A percentile compares a stretch with the other conserved stretches of the same genome.
phyloP scores from a whole-genome alignment of 805 yeast genomes.

The Monosporozyma aerobia region DNA sequence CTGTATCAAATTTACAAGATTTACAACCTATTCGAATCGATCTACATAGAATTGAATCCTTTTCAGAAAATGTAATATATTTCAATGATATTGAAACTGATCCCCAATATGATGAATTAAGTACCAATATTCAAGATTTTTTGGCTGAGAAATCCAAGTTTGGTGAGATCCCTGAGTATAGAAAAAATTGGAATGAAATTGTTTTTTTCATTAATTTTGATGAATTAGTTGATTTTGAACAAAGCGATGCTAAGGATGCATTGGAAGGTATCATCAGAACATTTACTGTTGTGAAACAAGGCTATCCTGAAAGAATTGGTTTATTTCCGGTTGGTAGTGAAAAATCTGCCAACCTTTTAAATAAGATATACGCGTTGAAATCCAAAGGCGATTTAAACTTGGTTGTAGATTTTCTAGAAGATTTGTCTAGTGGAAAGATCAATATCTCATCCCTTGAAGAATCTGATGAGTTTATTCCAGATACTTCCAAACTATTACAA shows the following conservation, averaged over 20 bases:
- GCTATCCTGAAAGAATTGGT: constrained; percentile 75
- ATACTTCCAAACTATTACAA: constrained; percentile 20
- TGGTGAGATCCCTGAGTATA: constrained; percentile 60
- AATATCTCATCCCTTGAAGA: constrained; percentile 2
- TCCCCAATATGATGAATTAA: constrained; percentile 38
- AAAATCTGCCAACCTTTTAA: constrained; percentile 14
- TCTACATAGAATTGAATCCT: constrained; percentile 23
- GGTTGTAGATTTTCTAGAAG: constrained; percentile 15
- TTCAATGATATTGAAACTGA: constrained; percentile 73
- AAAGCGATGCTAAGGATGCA: constrained; percentile 34
- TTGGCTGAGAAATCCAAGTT: constrained; percentile 34
- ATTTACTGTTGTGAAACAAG: constrained; percentile 40
- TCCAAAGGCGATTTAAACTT: constrained; percentile 6
- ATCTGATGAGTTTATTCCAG: constrained; percentile 7
- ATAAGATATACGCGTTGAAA: constrained; percentile 21
- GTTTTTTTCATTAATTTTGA: constrained; percentile 60
- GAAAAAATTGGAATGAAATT: constrained; percentile 67
- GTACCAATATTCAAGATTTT: constrained; percentile 39
- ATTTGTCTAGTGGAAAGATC: constrained; percentile 7
- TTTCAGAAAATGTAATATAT: constrained; percentile 44
- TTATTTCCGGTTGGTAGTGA: constrained; percentile 49
- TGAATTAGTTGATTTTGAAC: constrained; percentile 11
- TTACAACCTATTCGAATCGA: constrained; percentile 28
- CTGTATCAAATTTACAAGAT: constrained; percentile 17
- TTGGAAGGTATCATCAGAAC: constrained; percentile 42